Evolutionary conservation across 2,329 filamentous ascomycete genomes (phyloP).

Genomic region (Aspergillus neoniger): DNA sequence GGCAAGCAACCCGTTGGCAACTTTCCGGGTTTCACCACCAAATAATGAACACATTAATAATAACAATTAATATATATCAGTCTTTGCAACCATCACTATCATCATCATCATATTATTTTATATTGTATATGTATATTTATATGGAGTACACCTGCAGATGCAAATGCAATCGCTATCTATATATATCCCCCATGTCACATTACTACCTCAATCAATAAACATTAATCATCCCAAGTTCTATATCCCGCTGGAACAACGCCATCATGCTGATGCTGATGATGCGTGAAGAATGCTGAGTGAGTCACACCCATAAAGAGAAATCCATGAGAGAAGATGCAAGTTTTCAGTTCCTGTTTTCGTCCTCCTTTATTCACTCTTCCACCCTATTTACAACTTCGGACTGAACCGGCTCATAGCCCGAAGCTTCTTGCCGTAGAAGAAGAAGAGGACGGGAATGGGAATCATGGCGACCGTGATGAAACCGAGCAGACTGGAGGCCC

Average conservation of each 20-base stretch:
- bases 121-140: neutral
- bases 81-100: too few relatives aligned
- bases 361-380: neutral
- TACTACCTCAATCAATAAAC: neutral
- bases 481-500: slow-evolving; percentile 40
- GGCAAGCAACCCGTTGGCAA: too few relatives aligned
- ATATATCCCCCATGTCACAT: neutral
- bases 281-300: neutral
- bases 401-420: slow-evolving; percentile 48
- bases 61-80: too few relatives aligned
- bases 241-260: slow-evolving; percentile 1
- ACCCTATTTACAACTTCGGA: slow-evolving; percentile 24
- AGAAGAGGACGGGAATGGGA: slow-evolving; percentile 51
- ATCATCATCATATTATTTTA: too few relatives aligned
- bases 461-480: slow-evolving; percentile 43
- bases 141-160: neutral
- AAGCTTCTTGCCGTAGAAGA: slow-evolving; percentile 48
- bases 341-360: neutral
- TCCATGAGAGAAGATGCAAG: neutral
- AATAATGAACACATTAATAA: too few relatives aligned
- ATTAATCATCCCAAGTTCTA: neutral
- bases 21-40: too few relatives aligned
- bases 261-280: neutral
- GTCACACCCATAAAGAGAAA: neutral
- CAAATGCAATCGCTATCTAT: neutral